phyloP scores from a whole-genome alignment of 331 rosid species.

The Quercus tomentella region DNA sequence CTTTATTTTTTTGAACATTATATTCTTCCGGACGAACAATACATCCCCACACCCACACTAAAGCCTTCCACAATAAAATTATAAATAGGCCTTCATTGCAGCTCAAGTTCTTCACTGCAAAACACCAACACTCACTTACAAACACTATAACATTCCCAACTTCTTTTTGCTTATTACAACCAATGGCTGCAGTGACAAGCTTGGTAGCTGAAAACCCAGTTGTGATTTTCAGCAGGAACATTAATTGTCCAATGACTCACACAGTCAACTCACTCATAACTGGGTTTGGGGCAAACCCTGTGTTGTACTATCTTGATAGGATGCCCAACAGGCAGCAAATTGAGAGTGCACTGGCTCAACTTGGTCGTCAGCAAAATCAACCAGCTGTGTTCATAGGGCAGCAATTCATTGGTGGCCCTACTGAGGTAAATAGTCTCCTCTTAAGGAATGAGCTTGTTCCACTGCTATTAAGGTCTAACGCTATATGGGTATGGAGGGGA shows the following conservation, averaged over 20 bases:
- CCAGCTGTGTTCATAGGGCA: conserved; percentile 77
- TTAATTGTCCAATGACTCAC: conserved; percentile 53
- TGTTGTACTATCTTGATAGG: conserved; percentile 68
- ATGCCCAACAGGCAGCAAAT: conserved; percentile 49
- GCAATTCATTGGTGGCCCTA: conserved; percentile 58
- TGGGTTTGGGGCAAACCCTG: conserved; percentile 66
- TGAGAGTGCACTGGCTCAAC: conserved; percentile 47
- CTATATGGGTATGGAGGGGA: conserved; percentile 51
- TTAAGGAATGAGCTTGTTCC: conserved; percentile 60
- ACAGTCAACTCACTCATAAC: conserved; percentile 60
- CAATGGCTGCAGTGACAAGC: conserved; percentile 44
- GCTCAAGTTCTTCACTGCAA: not conserved
- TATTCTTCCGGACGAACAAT: not conserved
- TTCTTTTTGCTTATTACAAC: no score
- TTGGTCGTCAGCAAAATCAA: conserved; percentile 57
- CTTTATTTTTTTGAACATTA: not conserved
- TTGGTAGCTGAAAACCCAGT: conserved; percentile 67
- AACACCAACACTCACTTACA: not conserved
- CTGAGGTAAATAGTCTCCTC: conserved; percentile 59
- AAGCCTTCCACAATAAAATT: not conserved
- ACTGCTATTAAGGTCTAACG: conserved; percentile 50
- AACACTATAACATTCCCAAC: no score
- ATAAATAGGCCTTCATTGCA: not conserved
- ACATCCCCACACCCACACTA: not conserved
- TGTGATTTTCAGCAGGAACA: conserved; percentile 81